phyloP scores from a whole-genome alignment of 106 monocot genomes.

The Dendrobium catenatum region DNA sequence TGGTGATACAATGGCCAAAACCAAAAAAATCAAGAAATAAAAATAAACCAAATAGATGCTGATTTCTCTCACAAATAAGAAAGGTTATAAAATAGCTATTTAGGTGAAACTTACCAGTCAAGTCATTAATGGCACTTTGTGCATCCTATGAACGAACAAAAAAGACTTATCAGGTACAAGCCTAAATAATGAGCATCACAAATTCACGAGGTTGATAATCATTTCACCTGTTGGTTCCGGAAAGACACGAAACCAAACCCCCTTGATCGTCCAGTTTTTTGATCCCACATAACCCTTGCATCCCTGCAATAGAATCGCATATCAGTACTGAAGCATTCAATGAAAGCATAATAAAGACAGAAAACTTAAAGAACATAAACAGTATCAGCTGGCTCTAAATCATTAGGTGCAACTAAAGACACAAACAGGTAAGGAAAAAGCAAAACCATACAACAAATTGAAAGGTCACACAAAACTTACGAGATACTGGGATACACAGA shows the following conservation, averaged over 20 bases:
- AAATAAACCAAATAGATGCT: background rate
- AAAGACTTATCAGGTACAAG: background rate
- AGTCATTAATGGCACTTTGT: constrained; percentile 94
- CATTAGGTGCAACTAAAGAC: background rate
- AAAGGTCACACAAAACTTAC: constrained; percentile 28
- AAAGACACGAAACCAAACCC: constrained; percentile 98
- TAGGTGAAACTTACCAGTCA: constrained; percentile 41
- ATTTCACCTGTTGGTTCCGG: constrained; percentile 66
- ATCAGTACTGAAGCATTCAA: background rate
- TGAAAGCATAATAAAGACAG: background rate
- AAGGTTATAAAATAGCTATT: background rate
- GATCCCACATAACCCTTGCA: constrained; percentile 98
- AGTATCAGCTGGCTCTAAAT: background rate
- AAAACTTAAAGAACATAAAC: background rate
- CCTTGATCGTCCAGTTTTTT: constrained; percentile 89
- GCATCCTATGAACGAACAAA: constrained; percentile 64
- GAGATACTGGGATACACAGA: constrained; percentile 72
- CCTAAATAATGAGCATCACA: background rate
- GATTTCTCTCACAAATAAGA: background rate
- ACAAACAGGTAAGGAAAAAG: background rate
- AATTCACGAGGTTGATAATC: background rate
- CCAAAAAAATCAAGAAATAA: background rate
- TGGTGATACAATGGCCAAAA: background rate
- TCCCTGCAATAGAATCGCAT: constrained; percentile 38
- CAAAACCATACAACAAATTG: background rate